phyloP scores from a whole-genome alignment of 306 rosid genomes.

The Fragaria ananassa region DNA sequence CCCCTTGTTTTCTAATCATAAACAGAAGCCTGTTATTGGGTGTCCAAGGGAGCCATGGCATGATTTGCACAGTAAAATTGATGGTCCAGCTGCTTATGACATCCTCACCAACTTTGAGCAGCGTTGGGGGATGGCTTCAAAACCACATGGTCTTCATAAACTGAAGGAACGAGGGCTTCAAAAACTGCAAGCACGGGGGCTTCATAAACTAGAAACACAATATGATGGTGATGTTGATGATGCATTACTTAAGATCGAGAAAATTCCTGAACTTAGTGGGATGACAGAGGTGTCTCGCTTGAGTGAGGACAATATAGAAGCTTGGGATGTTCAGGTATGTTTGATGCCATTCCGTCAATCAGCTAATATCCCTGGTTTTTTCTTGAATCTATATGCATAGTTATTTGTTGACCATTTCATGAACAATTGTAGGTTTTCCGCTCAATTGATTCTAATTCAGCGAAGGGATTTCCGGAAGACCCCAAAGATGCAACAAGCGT shows the following conservation, averaged over 20 bases:
- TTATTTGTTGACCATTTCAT: not conserved
- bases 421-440: constrained; percentile 59
- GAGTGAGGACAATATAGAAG: constrained; percentile 43
- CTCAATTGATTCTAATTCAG: constrained; percentile 82
- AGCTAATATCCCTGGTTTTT: not conserved
- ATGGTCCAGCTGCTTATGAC: constrained; percentile 93
- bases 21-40: constrained; percentile 53
- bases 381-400: not conserved
- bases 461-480: constrained; percentile 74
- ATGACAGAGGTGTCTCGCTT: constrained; percentile 45
- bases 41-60: constrained; percentile 98
- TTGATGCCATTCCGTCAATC: not conserved
- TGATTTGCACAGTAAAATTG: constrained; percentile 80
- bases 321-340: constrained; percentile 91
- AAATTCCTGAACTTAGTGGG: constrained; percentile 62
- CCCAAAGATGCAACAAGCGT: constrained; percentile 49
- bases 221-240: constrained; percentile 36
- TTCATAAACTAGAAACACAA: not conserved
- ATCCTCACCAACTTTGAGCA: constrained; percentile 80
- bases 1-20: not conserved
- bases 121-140: constrained; percentile 70
- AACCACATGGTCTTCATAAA: constrained; percentile 38
- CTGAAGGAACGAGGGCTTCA: constrained; percentile 26
- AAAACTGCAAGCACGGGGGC: constrained; percentile 38
- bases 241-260: constrained; percentile 57